phyloP scores from a whole-genome alignment of 495 filamentous ascomycete genomes.

The Rostrohypoxylon terebratum region DNA sequence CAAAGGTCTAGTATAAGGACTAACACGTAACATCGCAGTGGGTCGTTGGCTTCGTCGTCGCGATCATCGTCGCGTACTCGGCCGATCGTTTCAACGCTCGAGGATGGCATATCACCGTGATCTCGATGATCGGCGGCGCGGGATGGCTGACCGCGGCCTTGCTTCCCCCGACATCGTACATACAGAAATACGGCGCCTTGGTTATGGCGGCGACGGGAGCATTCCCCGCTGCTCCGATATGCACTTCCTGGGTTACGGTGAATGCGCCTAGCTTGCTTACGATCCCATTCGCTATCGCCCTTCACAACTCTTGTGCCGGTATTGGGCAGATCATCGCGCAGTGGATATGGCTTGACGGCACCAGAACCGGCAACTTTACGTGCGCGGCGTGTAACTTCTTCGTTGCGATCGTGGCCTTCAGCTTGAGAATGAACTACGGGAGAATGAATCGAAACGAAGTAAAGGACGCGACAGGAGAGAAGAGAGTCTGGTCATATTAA shows the following conservation, averaged over 20 bases:
- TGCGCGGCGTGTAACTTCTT: constrained; percentile 57
- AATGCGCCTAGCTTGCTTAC: constrained; percentile 36
- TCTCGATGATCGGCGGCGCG: constrained; percentile 30
- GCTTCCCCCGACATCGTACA: constrained; percentile 34
- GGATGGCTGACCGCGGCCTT: constrained; percentile 37
- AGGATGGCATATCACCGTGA: constrained; percentile 23
- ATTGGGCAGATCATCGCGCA: constrained; percentile 40
- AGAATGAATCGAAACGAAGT: constrained; percentile 35
- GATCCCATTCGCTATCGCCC: constrained; percentile 33
- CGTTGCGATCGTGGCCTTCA: constrained; percentile 31
- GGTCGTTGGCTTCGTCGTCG: constrained; percentile 40
- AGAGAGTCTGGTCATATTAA: constrained; percentile 40
- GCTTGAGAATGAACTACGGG: constrained; percentile 30
- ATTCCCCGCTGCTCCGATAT: constrained; percentile 29
- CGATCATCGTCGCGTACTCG: constrained; percentile 33
- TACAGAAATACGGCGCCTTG: constrained; percentile 34
- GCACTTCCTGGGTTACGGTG: constrained; percentile 34
- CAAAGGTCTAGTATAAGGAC: neutral
- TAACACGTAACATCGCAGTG: constrained; percentile 18
- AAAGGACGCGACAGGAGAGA: constrained; percentile 30
- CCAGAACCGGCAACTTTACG: constrained; percentile 66
- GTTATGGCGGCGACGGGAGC: constrained; percentile 35
- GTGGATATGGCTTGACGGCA: constrained; percentile 66
- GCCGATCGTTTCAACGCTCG: constrained; percentile 34
- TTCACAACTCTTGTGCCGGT: constrained; percentile 39